These are phyloP conservation scores for Fusarium veterinarium DNA, from an alignment of 2,329 filamentous ascomycete genomes.

Conservation along the genomic window DNA sequence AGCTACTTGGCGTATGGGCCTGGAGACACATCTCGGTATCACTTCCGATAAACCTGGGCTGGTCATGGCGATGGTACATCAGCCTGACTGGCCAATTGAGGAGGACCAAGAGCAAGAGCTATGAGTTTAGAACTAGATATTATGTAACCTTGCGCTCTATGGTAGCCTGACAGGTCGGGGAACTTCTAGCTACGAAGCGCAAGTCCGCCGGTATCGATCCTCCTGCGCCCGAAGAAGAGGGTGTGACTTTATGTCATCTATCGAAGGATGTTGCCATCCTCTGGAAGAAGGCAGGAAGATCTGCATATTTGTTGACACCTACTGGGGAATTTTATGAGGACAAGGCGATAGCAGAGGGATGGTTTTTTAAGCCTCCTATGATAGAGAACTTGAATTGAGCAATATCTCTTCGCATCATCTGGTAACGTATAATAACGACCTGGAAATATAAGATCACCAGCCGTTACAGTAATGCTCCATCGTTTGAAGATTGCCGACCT, in stretches of 20 bases:
- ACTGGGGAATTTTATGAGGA: too few species aligned
- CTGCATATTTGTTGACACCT: neutral
- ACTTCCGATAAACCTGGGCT: constrained; percentile 12
- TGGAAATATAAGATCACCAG: neutral
- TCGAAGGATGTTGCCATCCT: too few species aligned
- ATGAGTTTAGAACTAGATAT: neutral
- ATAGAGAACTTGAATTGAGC: neutral
- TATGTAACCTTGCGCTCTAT: neutral
- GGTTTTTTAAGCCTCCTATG: neutral
- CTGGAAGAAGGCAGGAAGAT: too few species aligned
- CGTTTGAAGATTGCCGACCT: neutral
- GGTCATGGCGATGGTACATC: constrained; percentile 20
- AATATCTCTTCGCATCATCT: neutral
- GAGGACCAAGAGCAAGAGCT: constrained; percentile 9
- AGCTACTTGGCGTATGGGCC: constrained; percentile 13
- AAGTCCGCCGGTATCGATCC: too few species aligned
- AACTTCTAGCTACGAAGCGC: too few species aligned
- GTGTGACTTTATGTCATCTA: too few species aligned
- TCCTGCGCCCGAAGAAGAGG: too few species aligned
- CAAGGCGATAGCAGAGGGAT: neutral
- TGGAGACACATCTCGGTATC: constrained; percentile 29
- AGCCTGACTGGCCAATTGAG: constrained; percentile 14
- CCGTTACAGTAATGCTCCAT: neutral
- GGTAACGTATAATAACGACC: neutral
- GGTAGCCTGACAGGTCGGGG: too few species aligned